Evolutionary conservation across 768 basidiomycete genomes (phyloP).

Genomic region (Lentinula detonsa): DNA sequence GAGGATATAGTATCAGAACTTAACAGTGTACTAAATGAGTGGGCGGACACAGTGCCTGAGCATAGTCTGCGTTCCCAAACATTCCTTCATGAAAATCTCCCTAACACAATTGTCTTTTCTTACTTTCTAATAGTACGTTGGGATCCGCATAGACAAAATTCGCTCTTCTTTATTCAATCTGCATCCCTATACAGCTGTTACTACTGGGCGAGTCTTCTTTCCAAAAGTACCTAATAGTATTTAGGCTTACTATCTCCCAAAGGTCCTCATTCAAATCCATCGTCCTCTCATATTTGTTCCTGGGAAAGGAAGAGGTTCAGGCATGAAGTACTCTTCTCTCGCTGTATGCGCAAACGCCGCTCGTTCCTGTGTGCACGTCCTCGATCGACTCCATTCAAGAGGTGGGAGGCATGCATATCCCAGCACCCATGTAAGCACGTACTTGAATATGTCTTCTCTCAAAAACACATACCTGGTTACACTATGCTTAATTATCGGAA

Average conservation of each 20-base stretch:
- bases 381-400: conserved; percentile 35
- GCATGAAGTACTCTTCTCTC: conserved; percentile 54
- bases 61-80: too few species aligned
- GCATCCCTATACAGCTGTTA: conserved; percentile 39
- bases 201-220: conserved; percentile 41
- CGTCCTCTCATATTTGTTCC: conserved; percentile 46
- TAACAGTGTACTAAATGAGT: neutral
- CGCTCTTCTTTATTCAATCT: conserved; percentile 38
- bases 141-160: conserved; percentile 34
- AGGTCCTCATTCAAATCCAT: conserved; percentile 28
- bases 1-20: neutral
- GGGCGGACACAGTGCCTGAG: too few species aligned
- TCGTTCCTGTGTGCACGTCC: conserved; percentile 49
- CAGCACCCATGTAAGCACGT: neutral
- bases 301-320: conserved; percentile 31
- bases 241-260: neutral
- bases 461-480: too few species aligned
- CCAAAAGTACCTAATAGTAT: conserved; percentile 3
- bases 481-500: too few species aligned
- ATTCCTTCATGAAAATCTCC: too few species aligned
- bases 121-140: conserved; percentile 28
- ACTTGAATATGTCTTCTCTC: too few species aligned
- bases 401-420: conserved; percentile 5
- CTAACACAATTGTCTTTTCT: too few species aligned
- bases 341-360: conserved; percentile 26